Evolutionary conservation across 148 eudicot species (phyloP), one percentile per base, ranked within the genome.

Genomic region (Rheum nobile): DNA sequence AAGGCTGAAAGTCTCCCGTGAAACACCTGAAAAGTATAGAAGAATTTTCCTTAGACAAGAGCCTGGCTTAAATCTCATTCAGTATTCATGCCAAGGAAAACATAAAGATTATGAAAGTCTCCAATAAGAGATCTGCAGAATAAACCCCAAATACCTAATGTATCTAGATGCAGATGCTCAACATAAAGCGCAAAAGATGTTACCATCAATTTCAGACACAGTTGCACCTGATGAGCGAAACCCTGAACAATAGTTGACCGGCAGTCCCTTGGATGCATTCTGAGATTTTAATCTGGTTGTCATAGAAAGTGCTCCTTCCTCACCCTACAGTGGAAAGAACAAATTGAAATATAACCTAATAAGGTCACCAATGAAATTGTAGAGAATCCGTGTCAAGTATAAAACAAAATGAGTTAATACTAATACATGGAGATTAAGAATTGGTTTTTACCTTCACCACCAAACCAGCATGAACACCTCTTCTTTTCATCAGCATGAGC

Each of bases 301-400:
- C 98, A 94, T 91, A 50, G 98, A 94, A 72, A 94, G 91, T 7
- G 97, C 97, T 71, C 98, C 98, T 83, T 94, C 98, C 85, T 94
- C 98, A 38, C 98, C 98, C 98, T 94, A 77, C 75, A 83, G 35
- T 26, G 71, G 63, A 71, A 24, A 71, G 50, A 71, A 38, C 48
- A 71, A 71, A 29, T 37, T 69, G 29, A 38, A 69, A 12, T n/a
- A n/a, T 24, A 17, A 1, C 70, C 70, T 65, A 14, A 32, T 16
- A 65, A 65, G 13, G 41, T 32, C 21, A 65, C 70, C n/a, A 32
- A 21, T 19, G 16, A n/a, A 8, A 37, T 37, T 69, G 21, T 6
- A 37, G 44, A 37, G 37, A 38, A 19, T 0, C 14, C 24, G 37
- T n/a, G 46, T n/a, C 72, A 41, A 54, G 47, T 46, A 52, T 11